Base-by-base conservation (phyloP, 2,329 filamentous ascomycete genomes). In the Diatrype stigma region DNA sequence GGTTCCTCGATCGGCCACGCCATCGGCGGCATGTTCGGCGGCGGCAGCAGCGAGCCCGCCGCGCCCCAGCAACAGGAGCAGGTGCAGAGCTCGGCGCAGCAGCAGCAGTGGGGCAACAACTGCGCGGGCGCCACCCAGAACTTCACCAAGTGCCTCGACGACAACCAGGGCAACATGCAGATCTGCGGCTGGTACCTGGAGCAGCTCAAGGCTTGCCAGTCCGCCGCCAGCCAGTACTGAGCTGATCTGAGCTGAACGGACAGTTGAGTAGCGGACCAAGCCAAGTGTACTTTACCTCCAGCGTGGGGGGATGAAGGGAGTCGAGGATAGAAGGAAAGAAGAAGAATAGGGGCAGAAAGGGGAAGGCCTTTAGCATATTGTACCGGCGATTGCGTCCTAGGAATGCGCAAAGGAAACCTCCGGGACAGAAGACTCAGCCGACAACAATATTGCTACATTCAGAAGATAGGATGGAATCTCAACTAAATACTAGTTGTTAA, bases 171-270 rank as follows among this genome's bases (percentile, higher is more conserved):
- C 62, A 91, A 94, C 75, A 85, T 99, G 87, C 86, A 87, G 68
- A 95, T 96, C 68, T 99, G 94, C 77, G 88, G 89, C 61, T 99
- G 93, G 92, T 99, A 99, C 73, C 77, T 99, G 64, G 94, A 99
- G 72, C 93, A 99, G 82, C 80, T 99, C 73, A 93, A 92, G 80
- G 87, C 89, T 51, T 93, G 89, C 80, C 89, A 93, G 78, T 75
- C 82, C 58, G 88, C 89, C 62, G 86, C 89, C 50, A 83, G 78
- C 72, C 83, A 77, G 63, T 89, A 90, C 75, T 90, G 84, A 68
- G n/a, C n/a, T n/a, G n/a, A n/a, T n/a, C 8, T 22, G 3, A n/a
- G 17, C 35, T 19, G 23, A 34, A 46, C 22, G 12, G 42, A 37
- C 22, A 22, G 46, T 46, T 37, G 45, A 23, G 17, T 28, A 23